These are phyloP conservation scores for Neofusicoccum laricinum DNA, from an alignment of 2,329 filamentous ascomycete genomes.

Conservation along the genomic window DNA sequence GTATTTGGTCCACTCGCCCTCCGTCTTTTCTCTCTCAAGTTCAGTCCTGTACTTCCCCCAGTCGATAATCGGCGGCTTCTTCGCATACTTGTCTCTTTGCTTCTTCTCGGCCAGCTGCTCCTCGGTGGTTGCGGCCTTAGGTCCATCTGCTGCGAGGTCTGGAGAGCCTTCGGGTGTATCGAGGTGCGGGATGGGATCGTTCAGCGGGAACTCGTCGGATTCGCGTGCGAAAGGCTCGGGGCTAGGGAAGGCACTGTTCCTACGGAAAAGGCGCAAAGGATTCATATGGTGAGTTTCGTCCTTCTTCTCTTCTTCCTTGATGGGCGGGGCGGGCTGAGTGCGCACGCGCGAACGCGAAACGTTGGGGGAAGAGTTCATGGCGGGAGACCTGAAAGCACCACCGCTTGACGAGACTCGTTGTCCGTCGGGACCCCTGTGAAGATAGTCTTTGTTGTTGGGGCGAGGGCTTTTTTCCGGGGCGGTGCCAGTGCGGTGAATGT, in stretches of 20 bases:
- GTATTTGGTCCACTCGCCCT: slow-evolving; percentile 75
- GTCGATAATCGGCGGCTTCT: slow-evolving; percentile 19
- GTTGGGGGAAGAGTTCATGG: slow-evolving; percentile 2
- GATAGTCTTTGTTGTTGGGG: neutral
- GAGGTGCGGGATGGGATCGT: slow-evolving; percentile 11
- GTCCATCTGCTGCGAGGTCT: neutral
- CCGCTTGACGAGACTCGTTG: neutral
- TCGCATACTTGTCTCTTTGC: slow-evolving; percentile 5
- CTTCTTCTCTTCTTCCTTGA: neutral
- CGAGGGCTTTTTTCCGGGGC: neutral
- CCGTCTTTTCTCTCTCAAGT: slow-evolving; percentile 22
- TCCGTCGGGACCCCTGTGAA: slow-evolving; percentile 2
- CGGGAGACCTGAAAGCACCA: neutral
- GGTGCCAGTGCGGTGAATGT: neutral
- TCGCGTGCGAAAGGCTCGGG: slow-evolving; percentile 10
- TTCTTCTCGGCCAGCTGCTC: neutral
- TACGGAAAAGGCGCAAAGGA: slow-evolving; percentile 7
- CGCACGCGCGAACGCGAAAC: neutral
- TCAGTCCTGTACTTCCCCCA: slow-evolving; percentile 20
- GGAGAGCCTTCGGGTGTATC: neutral
- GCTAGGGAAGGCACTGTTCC: slow-evolving; percentile 9
- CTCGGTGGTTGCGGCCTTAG: neutral
- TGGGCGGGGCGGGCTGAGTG: neutral
- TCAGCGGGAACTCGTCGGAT: slow-evolving; percentile 29
- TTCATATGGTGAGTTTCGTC: slow-evolving; percentile 2